Base-by-base conservation (phyloP, 495 filamentous ascomycete species). In the Xylaria castorea region DNA sequence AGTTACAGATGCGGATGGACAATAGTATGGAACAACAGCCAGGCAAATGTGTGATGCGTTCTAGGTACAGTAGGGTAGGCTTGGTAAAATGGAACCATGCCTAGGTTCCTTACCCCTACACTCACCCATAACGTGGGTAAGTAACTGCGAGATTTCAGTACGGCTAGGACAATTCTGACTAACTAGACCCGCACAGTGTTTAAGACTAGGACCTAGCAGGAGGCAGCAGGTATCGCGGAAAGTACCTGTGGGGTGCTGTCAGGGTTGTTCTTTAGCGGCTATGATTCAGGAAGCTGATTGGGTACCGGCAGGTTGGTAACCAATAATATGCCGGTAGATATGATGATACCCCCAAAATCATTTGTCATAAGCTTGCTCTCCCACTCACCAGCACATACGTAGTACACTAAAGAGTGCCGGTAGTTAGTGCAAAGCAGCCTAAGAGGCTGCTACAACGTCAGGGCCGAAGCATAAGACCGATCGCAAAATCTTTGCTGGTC, bases 261-360 rank as follows among this genome's bases (percentile, higher is more conserved):
- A 57, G 50, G 66, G 50, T 2, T 57, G n/a, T 9, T 14, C 22
- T 27, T 30, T 57, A 64, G 70, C 62, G 70, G 70, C 70, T 57
- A 72, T 9, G 7, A 4, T 18, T 3, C 6, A 3, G 27, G 8
- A 0, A 8, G 55, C 25, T 68, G 18, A 73, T 66, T 73, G 71
- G 71, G 53, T 62, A 32, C 71, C 71, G 40, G 18, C 61, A 34
- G 30, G 64, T 44, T n/a, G 71, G 71, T 73, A 73, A 73, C 71
- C 71, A 73, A 73, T 73, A 3, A 50, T 4, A 51, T 55, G 9
- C 42, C 57, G 36, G 11, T 25, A 65, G 5, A 42, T 16, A 18
- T 48, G 25, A 53, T 48, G 25, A 27, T 38, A 51, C 32, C 63
- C 63, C 70, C 62, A 50, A 57, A 51, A 30, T 3, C 30, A 68